Evolutionary conservation across 805 yeast species (phyloP), one percentile per base, ranked within the genome.

Genomic region (Maudiozyma serrabonitensis): DNA sequence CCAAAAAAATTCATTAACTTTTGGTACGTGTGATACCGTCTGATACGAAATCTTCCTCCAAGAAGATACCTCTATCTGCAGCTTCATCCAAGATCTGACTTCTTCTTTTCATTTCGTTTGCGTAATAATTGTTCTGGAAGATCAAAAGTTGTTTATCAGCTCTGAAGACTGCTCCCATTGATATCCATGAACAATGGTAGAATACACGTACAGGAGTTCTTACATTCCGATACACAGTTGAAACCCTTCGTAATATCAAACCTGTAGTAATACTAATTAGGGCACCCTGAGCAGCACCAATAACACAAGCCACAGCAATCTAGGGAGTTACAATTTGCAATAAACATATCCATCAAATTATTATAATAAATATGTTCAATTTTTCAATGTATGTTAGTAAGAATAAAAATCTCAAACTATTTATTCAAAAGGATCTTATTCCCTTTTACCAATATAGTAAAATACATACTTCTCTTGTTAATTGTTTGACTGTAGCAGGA

Each of bases 271-370:
- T 34, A 43, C 76, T 70, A 35, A 72, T 56, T 11, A 68, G 48
- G 0, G 69, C 70, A 25, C 77, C 78, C 52, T 71, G 72, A 1
- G 64, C 54, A 1, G 73, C 75, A 35, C 77, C 78, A 18, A 71
- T 57, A 8, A 63, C 60, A 4, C 71, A 66, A 1, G 76, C 72
- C 13, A 61, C 55, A 3, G 68, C 56, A 6, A 72, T 62, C 65
- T 70, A 43, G 23, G 6, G 6, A 28, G 3, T 28, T 28, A 28
- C 6, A 28, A 28, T 28, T 28, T 11, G 23, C 3, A 11, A 28
- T 28, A 28, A 28, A 28, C 32, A 28, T 28, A 28, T 28, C 9
- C 32, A 11, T 28, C 4, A 28, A 8, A 28, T 9, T 9, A 11
- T 28, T 28, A 28, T 28, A 28, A 28, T 8, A n/a, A 15, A 35